Evolutionary conservation across 495 filamentous ascomycete genomes (phyloP).

Genomic region (Hypoxylon fuscum): DNA sequence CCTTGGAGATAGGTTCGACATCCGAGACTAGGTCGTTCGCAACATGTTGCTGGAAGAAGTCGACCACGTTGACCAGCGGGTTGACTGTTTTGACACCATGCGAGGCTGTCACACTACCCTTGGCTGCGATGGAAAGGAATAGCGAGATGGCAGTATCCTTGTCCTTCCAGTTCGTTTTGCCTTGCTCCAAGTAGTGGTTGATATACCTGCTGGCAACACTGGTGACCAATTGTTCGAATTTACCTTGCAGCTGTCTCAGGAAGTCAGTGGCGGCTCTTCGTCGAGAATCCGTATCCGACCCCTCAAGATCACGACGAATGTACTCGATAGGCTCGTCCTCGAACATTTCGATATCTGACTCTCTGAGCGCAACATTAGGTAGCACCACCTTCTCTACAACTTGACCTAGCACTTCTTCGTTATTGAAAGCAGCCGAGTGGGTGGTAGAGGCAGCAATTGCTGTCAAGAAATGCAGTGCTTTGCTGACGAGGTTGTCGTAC

Average conservation of each 20-base stretch:
- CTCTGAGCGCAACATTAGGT: slow-evolving; percentile 88
- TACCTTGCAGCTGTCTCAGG: slow-evolving; percentile 82
- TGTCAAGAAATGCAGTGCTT: slow-evolving; percentile 91
- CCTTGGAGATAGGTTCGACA: slow-evolving; percentile 85
- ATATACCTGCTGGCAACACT: slow-evolving; percentile 83
- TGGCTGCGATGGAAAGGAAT: slow-evolving; percentile 92
- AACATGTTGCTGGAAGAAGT: slow-evolving; percentile 92
- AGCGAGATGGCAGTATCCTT: slow-evolving; percentile 98
- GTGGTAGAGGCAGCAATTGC: slow-evolving; percentile 78
- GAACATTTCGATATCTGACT: slow-evolving; percentile 93
- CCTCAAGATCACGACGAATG: slow-evolving; percentile 93
- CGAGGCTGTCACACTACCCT: slow-evolving; percentile 81
- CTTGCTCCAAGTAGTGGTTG: slow-evolving; percentile 76
- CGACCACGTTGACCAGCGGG: slow-evolving; percentile 79
- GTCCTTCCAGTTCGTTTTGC: slow-evolving; percentile 84
- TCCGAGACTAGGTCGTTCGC: slow-evolving; percentile 79
- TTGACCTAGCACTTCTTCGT: slow-evolving; percentile 74
- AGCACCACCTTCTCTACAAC: slow-evolving; percentile 95
- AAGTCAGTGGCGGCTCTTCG: slow-evolving; percentile 94
- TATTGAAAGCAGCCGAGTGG: slow-evolving; percentile 87
- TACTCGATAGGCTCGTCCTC: slow-evolving; percentile 99
- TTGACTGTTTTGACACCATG: slow-evolving; percentile 93
- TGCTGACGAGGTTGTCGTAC: slow-evolving; percentile 95
- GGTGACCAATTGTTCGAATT: slow-evolving; percentile 86
- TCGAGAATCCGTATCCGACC: slow-evolving; percentile 92